Conservation (phyloP, 192 early-diverging fungal species). For the Podila clonocystis region DNA sequence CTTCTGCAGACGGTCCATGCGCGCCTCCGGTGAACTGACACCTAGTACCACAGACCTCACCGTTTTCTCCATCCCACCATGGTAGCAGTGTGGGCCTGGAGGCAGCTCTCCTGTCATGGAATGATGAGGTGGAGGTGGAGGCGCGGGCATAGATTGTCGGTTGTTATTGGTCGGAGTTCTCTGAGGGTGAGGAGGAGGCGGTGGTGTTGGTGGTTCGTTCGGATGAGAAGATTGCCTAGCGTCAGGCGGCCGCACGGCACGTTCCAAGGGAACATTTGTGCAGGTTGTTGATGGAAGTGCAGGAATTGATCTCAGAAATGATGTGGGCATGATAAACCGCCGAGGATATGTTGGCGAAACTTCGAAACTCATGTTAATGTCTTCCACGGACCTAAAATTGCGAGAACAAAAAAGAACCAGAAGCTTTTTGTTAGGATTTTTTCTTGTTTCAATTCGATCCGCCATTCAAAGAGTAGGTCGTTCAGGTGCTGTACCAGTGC, state of each 20-base stretch:
- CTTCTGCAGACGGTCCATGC: slow-evolving; percentile 24
- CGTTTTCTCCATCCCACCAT: background rate
- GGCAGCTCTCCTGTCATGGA: background rate
- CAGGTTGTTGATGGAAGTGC: no score
- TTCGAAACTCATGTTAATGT: slow-evolving; percentile 39
- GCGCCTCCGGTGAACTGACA: background rate
- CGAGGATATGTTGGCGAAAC: slow-evolving; percentile 55
- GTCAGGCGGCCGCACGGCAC: no score
- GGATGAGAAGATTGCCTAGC: no score
- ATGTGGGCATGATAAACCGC: slow-evolving; percentile 46
- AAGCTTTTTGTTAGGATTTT: no score
- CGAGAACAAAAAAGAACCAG: no score
- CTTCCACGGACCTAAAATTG: slow-evolving; percentile 48
- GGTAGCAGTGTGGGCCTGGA: background rate
- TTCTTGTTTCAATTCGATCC: no score
- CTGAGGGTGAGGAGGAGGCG: background rate
- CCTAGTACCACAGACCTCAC: background rate
- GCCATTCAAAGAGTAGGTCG: no score
- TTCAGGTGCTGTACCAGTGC: no score
- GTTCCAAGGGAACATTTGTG: background rate
- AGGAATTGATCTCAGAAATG: slow-evolving; percentile 12
- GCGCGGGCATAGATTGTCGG: background rate
- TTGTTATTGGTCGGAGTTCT: background rate
- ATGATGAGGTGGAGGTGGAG: background rate
- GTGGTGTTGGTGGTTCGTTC: no score